These are phyloP conservation scores for Trichosporon coremiiforme DNA, from an alignment of 1,284 basidiomycete species.

Conservation along the genomic window DNA sequence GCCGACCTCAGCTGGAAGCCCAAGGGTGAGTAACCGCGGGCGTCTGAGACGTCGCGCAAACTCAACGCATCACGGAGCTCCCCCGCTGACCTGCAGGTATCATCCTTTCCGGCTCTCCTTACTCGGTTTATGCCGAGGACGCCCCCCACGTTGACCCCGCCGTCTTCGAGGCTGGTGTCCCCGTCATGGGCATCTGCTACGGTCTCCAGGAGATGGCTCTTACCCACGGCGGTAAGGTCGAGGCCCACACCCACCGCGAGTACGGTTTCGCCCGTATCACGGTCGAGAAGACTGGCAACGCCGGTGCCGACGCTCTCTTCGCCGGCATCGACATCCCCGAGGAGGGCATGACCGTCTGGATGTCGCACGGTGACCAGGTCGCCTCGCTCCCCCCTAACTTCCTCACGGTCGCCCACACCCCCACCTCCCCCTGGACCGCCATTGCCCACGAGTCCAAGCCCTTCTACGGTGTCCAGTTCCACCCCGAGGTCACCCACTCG, in stretches of 20 bases:
- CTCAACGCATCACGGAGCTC: neutral
- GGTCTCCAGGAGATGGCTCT: constrained; percentile 97
- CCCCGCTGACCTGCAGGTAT: constrained; percentile 65
- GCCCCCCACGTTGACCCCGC: constrained; percentile 93
- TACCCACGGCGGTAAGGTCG: constrained; percentile 83
- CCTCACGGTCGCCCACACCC: constrained; percentile 83
- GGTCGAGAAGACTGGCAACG: constrained; percentile 68
- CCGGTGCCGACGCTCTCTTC: constrained; percentile 75
- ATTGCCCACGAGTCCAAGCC: constrained; percentile 88
- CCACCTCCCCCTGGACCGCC: constrained; percentile 88
- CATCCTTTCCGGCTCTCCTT: constrained; percentile 97
- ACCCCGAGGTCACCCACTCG: constrained; percentile 97
- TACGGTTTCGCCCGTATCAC: constrained; percentile 89
- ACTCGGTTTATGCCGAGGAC: constrained; percentile 92
- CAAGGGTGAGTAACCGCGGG: constrained; percentile 66
- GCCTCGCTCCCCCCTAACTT: constrained; percentile 79
- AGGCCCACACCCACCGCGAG: constrained; percentile 87
- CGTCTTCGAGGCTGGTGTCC: constrained; percentile 89
- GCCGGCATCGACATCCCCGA: constrained; percentile 66
- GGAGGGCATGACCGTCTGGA: constrained; percentile 89
- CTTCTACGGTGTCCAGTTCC: constrained; percentile 97
- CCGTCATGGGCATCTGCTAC: constrained; percentile 96
- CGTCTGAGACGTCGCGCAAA: neutral
- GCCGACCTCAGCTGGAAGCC: constrained; percentile 90
- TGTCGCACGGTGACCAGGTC: constrained; percentile 98